Evolutionary conservation across 306 rosid genomes (phyloP), one percentile per base, ranked within the genome.

Genomic region (Alnus glutinosa): DNA sequence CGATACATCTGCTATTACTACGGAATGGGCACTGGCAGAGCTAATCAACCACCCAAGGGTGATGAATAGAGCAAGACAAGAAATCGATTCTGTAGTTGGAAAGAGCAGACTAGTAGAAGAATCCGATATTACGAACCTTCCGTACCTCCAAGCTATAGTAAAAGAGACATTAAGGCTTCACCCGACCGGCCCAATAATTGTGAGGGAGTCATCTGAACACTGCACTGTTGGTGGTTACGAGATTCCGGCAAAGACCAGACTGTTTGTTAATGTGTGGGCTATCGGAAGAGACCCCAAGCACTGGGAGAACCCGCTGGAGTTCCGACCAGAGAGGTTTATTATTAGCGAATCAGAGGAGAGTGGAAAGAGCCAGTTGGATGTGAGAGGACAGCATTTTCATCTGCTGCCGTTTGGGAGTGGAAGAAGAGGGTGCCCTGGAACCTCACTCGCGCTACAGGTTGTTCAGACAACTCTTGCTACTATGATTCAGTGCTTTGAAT

Each of bases 351-450:
- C 14, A n/a, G 81, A 84, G 4, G 61, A 55, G 23, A 70, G 57
- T 48, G 86, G 66, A 15, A 84, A 61, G 47, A 49, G 73, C 46
- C 74, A 80, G 16, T 55, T 86, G 1, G 90, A 90, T 71, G 68
- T 87, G 18, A 90, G 88, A 73, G 97, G 93, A 23, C 89, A 90
- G 0, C 76, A 86, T 79, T 90, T 78, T 46, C 77, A 90, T 4
- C 54, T 89, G 2, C 37, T 92, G 73, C 92, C 97, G 36, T 92
- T 92, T 78, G 97, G 96, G 59, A 89, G 88, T 77, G 92, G 96
- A 54, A 88, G 89, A 86, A 91, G 92, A 79, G 83, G 77, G 3
- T 89, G 92, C 7, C 92, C 92, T 51, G 91, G 89, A 63, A 78
- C 76, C 3, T 83, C 93, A 12, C 73, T 89, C 1, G 91, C 87